Conservation (phyloP, 1,284 basidiomycete genomes). For the Rhodotorula sp. region DNA sequence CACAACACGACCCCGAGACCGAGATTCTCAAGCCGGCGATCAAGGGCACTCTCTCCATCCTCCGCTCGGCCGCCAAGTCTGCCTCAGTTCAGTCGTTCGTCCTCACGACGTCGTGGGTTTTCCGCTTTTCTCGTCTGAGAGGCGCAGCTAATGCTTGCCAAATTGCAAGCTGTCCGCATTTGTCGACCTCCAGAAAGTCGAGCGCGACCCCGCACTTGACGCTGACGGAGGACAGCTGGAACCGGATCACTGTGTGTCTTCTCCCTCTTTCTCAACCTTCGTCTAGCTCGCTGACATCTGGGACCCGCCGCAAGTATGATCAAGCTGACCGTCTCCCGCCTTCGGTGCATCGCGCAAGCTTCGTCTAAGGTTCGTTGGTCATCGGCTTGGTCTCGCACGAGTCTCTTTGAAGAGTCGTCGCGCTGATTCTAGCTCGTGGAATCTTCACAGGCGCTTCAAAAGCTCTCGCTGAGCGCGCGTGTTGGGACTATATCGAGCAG, state of each 20-base stretch:
- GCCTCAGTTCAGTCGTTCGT: slow-evolving; percentile 5
- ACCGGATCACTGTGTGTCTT: not conserved
- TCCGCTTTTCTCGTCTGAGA: not conserved
- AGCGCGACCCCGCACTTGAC: not conserved
- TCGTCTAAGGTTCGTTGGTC: not conserved
- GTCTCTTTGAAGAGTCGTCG: too few relatives aligned
- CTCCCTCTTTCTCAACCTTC: not conserved
- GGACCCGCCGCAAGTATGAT: not conserved
- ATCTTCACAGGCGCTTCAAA: too few relatives aligned
- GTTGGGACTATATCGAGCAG: too few relatives aligned
- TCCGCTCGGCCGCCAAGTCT: slow-evolving; percentile 32
- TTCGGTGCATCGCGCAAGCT: not conserved
- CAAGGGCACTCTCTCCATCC: slow-evolving; percentile 44
- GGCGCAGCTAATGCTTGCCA: not conserved
- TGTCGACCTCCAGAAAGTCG: not conserved
- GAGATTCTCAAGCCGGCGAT: slow-evolving; percentile 48
- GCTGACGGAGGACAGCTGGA: not conserved
- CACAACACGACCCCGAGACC: not conserved
- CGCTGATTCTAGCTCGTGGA: too few relatives aligned
- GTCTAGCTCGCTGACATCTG: not conserved
- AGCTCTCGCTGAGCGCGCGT: too few relatives aligned
- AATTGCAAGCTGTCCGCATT: not conserved
- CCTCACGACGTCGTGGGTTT: slow-evolving; percentile 2
- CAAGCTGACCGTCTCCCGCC: not conserved
- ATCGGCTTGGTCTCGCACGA: too few relatives aligned